Base-by-base conservation (phyloP, 495 filamentous ascomycete species). In the Sordaria brevicollis region DNA sequence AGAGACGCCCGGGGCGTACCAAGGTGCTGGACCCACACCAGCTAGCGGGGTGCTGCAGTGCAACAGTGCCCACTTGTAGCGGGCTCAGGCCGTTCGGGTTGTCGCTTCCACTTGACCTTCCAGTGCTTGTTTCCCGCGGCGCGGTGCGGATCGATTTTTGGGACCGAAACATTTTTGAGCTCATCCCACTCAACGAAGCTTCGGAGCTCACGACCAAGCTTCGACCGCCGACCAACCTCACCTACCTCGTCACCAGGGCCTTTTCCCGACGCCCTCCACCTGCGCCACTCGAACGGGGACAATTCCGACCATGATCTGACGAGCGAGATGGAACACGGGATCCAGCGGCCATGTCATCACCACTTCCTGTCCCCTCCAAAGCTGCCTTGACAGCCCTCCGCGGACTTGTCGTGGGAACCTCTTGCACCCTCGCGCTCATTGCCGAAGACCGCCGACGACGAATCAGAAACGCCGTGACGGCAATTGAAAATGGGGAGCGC, bases 401-500 rank as follows among this genome's bases (percentile, higher is more conserved):
- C 57, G 80, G 83, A 65, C 78, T 88, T 66, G 81, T 82, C 66
- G 70, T 87, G 0, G 85, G 84, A 67, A 84, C 84, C 4, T 83
- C 85, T 4, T 87, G 84, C 77, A 84, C 83, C 31, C 74, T 88
- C 69, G 83, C 82, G 69, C 76, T 85, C 29, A 72, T 88, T 65
- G 76, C 84, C 72, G 86, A 88, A 73, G 86, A 87, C 74, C 84
- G 83, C 39, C 81, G 85, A 54, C 80, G 85, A 9, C 77, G 80
- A 39, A 85, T 86, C 68, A 81, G 81, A 68, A 79, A 81, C 54
- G 79, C 83, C 9, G 69, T 79, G 43, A 77, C 78, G 6, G 80
- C 80, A 4, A 75, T 85, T 35, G 75, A 81, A 19, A 88, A 87
- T 75, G 83, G 81, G 5, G 71, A 83, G 69, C 81, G 75, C 33